phyloP scores from a whole-genome alignment of 768 basidiomycete genomes.

The Naematelia aurantialba region DNA sequence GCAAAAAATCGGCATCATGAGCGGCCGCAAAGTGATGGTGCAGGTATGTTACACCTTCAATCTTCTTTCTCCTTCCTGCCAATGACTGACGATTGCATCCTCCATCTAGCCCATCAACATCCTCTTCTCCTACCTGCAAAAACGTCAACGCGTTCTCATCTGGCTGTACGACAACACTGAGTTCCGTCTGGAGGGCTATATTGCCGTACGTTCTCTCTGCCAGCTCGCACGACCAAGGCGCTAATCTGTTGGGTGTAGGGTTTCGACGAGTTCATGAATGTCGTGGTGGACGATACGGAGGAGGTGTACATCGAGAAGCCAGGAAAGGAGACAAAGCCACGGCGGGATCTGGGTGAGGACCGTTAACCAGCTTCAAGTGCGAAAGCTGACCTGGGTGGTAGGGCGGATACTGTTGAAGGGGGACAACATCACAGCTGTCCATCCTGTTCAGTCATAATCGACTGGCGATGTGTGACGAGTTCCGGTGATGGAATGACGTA shows the following conservation, averaged over 20 bases:
- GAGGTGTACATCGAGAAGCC: conserved; percentile 64
- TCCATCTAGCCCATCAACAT: conserved; percentile 37
- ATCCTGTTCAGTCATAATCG: conserved; percentile 52
- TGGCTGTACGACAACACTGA: conserved; percentile 98
- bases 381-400: conserved; percentile 44
- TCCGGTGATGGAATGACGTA: not conserved
- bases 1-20: conserved; percentile 60
- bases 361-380: not conserved
- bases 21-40: conserved; percentile 93
- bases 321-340: conserved; percentile 74
- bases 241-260: conserved; percentile 57
- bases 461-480: not conserved
- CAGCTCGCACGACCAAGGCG: no score
- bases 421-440: conserved; percentile 97
- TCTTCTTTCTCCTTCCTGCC: conserved; percentile 1
- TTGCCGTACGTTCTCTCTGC: conserved; percentile 62
- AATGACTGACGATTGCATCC: conserved; percentile 6
- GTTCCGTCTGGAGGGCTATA: conserved; percentile 92
- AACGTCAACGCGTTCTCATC: conserved; percentile 64
- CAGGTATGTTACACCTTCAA: conserved; percentile 62
- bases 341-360: conserved; percentile 71
- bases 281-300: conserved; percentile 87
- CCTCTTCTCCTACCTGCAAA: conserved; percentile 38
- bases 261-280: conserved; percentile 99
- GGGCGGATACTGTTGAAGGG: conserved; percentile 95